phyloP scores from a whole-genome alignment of 2,329 filamentous ascomycete species.

The Trichoderma polysporum region DNA sequence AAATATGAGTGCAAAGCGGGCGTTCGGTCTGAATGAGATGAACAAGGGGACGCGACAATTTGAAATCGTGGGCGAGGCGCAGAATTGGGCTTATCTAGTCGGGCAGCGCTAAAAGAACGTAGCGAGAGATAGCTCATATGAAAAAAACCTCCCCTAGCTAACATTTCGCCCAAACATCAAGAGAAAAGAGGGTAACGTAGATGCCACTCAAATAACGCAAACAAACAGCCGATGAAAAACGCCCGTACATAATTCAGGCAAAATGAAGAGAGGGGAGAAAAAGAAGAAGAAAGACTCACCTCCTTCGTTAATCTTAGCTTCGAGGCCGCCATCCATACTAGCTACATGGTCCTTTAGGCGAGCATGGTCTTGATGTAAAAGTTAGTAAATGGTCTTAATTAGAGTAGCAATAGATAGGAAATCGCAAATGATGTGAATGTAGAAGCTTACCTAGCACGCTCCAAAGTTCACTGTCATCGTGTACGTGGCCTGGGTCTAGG shows the following conservation, averaged over 20 bases:
- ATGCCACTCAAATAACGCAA: neutral
- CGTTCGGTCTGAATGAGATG: neutral
- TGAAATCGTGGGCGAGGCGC: neutral
- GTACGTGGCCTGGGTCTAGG: constrained; percentile 88
- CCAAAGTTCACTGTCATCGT: constrained; percentile 97
- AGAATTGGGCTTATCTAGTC: neutral
- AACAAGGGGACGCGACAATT: neutral
- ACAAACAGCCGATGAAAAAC: neutral
- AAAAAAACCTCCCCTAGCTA: neutral
- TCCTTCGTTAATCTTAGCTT: constrained; percentile 90
- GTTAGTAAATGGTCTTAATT: constrained; percentile 12
- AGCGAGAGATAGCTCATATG: too few species aligned
- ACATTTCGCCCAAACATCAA: neutral
- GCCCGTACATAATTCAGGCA: neutral
- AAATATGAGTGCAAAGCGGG: neutral
- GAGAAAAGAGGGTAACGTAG: constrained; percentile 22
- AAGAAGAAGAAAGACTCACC: constrained; percentile 57
- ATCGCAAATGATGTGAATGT: neutral
- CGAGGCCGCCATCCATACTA: constrained; percentile 83
- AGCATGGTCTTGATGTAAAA: constrained; percentile 69
- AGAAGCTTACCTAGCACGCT: constrained; percentile 75
- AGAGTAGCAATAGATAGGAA: neutral
- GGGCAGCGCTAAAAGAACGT: too few species aligned
- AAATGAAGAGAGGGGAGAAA: neutral
- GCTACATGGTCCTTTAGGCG: constrained; percentile 87